Evolutionary conservation across 2,329 filamentous ascomycete genomes (phyloP).

Genomic region (Bipolaris zeicola): DNA sequence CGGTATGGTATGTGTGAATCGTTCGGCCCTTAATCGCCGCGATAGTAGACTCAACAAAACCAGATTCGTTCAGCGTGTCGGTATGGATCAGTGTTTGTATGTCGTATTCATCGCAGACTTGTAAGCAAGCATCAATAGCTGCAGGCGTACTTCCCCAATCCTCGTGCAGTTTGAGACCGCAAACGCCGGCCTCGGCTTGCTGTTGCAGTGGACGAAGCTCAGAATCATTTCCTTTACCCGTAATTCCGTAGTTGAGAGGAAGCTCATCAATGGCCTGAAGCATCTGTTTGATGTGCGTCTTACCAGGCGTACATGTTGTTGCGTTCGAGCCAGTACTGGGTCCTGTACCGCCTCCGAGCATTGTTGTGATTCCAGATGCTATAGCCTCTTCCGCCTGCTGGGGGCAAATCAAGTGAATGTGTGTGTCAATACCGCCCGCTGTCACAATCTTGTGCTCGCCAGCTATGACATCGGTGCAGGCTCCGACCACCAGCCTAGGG

Average conservation of each 20-base stretch:
- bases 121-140: conserved; percentile 81
- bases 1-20: conserved; percentile 96
- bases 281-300: conserved; percentile 84
- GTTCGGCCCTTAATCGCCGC: conserved; percentile 83
- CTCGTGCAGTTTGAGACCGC: conserved; percentile 92
- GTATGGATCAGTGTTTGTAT: conserved; percentile 95
- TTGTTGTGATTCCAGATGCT: conserved; percentile 84
- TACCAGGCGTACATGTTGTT: conserved; percentile 90
- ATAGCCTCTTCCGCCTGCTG: conserved; percentile 87
- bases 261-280: conserved; percentile 82
- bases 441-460: conserved; percentile 91
- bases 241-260: conserved; percentile 88
- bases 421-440: conserved; percentile 84
- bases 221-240: conserved; percentile 91
- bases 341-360: conserved; percentile 88
- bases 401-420: conserved; percentile 94
- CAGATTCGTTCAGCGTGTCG: conserved; percentile 93
- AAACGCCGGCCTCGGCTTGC: conserved; percentile 81
- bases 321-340: conserved; percentile 91
- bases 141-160: conserved; percentile 94
- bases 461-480: conserved; percentile 89
- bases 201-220: conserved; percentile 72
- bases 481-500: conserved; percentile 78
- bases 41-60: conserved; percentile 93
- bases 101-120: conserved; percentile 87